These are phyloP conservation scores for Cardamine chenopodiifolia DNA, from an alignment of 345 rosid species.

Conservation along the genomic window DNA sequence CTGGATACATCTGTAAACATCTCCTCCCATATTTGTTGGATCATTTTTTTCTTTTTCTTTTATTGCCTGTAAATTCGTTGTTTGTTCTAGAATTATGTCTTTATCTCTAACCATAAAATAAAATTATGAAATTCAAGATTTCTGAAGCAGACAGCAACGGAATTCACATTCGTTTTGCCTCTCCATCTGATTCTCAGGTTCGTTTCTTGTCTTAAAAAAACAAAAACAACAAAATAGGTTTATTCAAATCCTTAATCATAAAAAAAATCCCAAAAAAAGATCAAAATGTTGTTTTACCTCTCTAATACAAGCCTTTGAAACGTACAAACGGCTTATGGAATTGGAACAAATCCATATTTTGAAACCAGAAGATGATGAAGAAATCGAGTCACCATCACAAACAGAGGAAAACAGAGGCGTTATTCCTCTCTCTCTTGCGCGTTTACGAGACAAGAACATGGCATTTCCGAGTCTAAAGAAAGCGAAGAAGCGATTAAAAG, in stretches of 20 bases:
- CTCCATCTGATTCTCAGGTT: conserved; percentile 37
- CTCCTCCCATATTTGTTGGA: conserved; percentile 29
- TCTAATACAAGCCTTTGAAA: conserved; percentile 7
- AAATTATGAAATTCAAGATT: conserved; percentile 3
- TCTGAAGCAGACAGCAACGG: conserved; percentile 7
- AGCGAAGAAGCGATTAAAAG: conserved; percentile 53
- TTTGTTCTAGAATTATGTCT: neutral
- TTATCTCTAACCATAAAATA: conserved; percentile 12
- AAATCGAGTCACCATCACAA: conserved; percentile 47
- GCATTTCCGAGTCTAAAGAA: conserved; percentile 48
- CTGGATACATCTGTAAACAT: too few species aligned
- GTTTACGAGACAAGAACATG: conserved; percentile 54
- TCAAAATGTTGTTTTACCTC: conserved; percentile 20
- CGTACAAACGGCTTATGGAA: conserved; percentile 55
- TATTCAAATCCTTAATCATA: conserved; percentile 14
- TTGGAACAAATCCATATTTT: conserved; percentile 46
- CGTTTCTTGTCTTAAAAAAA: conserved; percentile 20
- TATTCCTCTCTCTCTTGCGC: conserved; percentile 48
- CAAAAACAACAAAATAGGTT: neutral
- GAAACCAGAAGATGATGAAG: conserved; percentile 42
- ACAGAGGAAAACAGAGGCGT: conserved; percentile 37
- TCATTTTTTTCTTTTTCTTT: neutral
- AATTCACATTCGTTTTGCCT: conserved; percentile 1
- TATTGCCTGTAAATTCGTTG: neutral
- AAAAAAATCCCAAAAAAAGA: neutral